Base-by-base conservation (phyloP, 768 basidiomycete species). In the Lactarius trivialis region DNA sequence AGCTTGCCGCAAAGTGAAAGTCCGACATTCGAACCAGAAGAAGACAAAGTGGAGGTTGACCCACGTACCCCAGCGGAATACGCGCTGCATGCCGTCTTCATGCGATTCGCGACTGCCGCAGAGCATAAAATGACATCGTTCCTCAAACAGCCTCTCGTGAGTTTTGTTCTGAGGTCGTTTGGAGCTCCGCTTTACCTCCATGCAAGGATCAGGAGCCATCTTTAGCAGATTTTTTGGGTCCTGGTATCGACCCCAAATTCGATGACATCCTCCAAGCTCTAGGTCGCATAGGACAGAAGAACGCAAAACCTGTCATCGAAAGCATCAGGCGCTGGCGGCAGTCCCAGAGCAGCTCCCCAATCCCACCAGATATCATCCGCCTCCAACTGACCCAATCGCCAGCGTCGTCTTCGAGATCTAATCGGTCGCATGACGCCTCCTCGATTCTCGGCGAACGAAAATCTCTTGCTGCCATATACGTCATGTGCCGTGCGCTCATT, bases 301-400 rank as follows among this genome's bases (percentile, higher is more conserved):
- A 92, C 64, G 81, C 90, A 7, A 90, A 91, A 69, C 83, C 86
- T 49, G 91, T 95, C 5, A 81, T 93, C 41, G 93, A 93, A 63
- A 87, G 90, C 0, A 84, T 96, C 66, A 87, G 87, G 80, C 85
- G 88, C 41, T 98, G 91, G 94, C 82, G 90, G 63, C 82, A 85
- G 65, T 85, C 79, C 41, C 91, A 95, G 70, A 82, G 80, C 43
- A 88, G 88, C 62, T 80, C 79, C 36, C 78, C 49, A 7, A 82
- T 52, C 73, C 77, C 17, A 70, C 60, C 77, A 21, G 83, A 84
- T 48, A 71, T 86, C 48, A 73, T 83, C 55, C 76, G 77, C 36
- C 71, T 78, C n/a, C 85, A 86, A 64, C 70, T 76, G 39, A 66
- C 76, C 5, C 77, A 76, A 74, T 65, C 76, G 71, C 33, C 73